These are phyloP conservation scores for Coniosporium apollinis DNA, from an alignment of 495 filamentous ascomycete genomes.

Conservation along the genomic window DNA sequence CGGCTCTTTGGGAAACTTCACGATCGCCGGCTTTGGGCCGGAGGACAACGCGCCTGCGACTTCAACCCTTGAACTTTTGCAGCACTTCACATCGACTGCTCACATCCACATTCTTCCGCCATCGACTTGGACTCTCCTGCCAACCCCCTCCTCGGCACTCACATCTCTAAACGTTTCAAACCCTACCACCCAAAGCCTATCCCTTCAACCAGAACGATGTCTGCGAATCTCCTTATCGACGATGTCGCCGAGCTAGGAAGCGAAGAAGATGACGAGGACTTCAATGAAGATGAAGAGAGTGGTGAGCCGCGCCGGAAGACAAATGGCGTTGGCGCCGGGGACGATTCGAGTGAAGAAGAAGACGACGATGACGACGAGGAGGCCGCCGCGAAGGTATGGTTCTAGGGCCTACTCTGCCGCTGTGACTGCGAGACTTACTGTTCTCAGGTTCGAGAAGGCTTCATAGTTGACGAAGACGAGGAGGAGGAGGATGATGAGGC, in stretches of 20 bases:
- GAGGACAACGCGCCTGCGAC: too few relatives aligned
- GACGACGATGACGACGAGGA: conserved; percentile 92
- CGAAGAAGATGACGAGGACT: conserved; percentile 84
- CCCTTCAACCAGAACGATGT: too few relatives aligned
- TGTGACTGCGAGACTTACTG: not conserved
- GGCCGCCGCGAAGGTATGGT: conserved; percentile 39
- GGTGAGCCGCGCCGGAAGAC: conserved; percentile 39
- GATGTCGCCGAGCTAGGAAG: conserved; percentile 71
- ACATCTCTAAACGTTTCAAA: too few relatives aligned
- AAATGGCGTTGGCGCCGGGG: conserved; percentile 29
- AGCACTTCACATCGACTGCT: too few relatives aligned
- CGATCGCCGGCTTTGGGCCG: too few relatives aligned
- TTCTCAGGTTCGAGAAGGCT: conserved; percentile 67
- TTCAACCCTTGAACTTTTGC: too few relatives aligned
- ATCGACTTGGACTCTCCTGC: too few relatives aligned
- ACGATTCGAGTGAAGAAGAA: conserved; percentile 90
- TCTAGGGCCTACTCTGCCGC: conserved; percentile 2
- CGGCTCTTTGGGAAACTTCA: too few relatives aligned
- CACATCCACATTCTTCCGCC: too few relatives aligned
- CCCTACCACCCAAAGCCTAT: too few relatives aligned
- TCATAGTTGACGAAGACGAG: conserved; percentile 90
- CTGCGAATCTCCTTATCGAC: conserved; percentile 46
- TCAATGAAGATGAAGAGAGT: conserved; percentile 73
- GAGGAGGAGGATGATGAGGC: conserved; percentile 47
- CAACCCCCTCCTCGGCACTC: too few relatives aligned